These are phyloP conservation scores for Baffinella frigidus DNA, from an alignment of 208 protist species.

Conservation along the genomic window DNA sequence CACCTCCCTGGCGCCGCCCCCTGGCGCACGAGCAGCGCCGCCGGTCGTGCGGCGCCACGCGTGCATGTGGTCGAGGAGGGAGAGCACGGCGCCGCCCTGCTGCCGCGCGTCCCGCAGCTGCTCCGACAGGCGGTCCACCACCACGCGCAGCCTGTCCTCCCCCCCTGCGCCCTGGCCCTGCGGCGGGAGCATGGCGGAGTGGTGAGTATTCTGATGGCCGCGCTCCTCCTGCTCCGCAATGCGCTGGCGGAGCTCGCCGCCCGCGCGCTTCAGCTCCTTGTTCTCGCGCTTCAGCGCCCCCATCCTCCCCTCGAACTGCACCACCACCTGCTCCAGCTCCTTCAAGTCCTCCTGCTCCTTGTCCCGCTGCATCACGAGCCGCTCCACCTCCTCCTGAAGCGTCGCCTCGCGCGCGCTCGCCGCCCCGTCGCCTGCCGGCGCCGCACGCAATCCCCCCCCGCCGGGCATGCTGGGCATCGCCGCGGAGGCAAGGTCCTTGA, in stretches of 20 bases:
- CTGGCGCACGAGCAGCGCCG: too few relatives aligned
- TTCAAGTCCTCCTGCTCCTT: slow-evolving; percentile 10
- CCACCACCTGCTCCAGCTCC: neutral
- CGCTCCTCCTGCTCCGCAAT: neutral
- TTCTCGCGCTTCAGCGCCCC: neutral
- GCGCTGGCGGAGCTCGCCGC: neutral
- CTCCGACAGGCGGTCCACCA: too few relatives aligned
- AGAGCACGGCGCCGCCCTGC: too few relatives aligned
- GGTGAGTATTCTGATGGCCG: neutral
- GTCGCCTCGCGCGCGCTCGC: too few relatives aligned
- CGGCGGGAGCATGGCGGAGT: too few relatives aligned
- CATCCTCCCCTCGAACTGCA: neutral
- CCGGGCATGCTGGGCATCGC: neutral
- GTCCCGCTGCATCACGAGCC: neutral
- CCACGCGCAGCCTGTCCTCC: too few relatives aligned
- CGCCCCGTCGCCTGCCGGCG: neutral
- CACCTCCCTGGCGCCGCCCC: too few relatives aligned
- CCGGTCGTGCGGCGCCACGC: too few relatives aligned
- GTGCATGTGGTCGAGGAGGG: too few relatives aligned
- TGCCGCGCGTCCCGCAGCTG: too few relatives aligned
- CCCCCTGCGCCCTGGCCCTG: too few relatives aligned
- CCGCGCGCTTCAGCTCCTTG: neutral
- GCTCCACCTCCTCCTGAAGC: neutral
- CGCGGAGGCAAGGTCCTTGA: neutral
- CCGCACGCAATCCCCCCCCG: too few relatives aligned